phyloP scores from a whole-genome alignment of 139 green algal species.

The Trebouxia sp. region DNA sequence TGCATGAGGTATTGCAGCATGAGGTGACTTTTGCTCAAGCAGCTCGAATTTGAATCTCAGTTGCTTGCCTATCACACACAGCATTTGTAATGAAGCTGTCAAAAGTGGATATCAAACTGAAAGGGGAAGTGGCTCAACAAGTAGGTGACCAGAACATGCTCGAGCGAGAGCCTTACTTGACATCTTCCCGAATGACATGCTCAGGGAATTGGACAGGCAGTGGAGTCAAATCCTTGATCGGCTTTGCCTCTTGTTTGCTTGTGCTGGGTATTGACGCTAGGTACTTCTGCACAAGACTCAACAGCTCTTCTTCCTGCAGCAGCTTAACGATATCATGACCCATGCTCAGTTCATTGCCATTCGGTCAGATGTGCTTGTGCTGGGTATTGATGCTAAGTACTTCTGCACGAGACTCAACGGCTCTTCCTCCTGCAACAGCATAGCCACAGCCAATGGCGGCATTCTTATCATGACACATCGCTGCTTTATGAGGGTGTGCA shows the following conservation, averaged over 20 bases:
- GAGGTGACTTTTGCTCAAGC: too few relatives aligned
- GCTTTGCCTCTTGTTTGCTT: background rate
- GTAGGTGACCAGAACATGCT: too few relatives aligned
- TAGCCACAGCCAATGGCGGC: too few relatives aligned
- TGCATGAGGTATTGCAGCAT: too few relatives aligned
- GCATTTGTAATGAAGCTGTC: background rate
- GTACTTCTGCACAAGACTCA: slow-evolving; percentile 64
- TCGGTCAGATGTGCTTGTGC: background rate
- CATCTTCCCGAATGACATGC: slow-evolving; percentile 64
- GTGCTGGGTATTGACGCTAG: slow-evolving; percentile 57
- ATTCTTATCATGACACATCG: too few relatives aligned
- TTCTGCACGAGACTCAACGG: slow-evolving; percentile 55
- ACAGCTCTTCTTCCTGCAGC: slow-evolving; percentile 51
- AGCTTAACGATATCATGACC: too few relatives aligned
- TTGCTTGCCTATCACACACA: too few relatives aligned
- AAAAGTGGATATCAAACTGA: too few relatives aligned
- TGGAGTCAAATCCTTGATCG: slow-evolving; percentile 50
- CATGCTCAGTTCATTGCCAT: slow-evolving; percentile 37
- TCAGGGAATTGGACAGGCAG: slow-evolving; percentile 74
- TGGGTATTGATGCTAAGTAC: slow-evolving; percentile 70
- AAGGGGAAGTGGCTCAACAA: too few relatives aligned
- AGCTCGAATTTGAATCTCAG: too few relatives aligned
- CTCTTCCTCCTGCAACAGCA: background rate
- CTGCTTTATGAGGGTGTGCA: too few relatives aligned
- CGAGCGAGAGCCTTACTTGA: slow-evolving; percentile 56